These are phyloP conservation scores for Venturia effusa DNA, from an alignment of 2,329 filamentous ascomycete species.

Conservation along the genomic window DNA sequence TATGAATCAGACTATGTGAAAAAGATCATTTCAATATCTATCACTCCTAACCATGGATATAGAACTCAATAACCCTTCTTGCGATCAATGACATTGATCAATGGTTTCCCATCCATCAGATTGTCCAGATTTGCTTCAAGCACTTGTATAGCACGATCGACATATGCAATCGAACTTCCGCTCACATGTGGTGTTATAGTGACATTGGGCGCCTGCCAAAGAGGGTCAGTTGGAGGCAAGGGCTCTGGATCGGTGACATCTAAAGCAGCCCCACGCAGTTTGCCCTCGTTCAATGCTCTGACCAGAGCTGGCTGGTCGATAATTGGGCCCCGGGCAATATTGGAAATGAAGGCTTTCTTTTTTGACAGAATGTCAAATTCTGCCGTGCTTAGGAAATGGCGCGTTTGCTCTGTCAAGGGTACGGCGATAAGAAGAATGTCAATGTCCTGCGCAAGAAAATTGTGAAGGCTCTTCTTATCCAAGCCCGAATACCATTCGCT, in stretches of 20 bases:
- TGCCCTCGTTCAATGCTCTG: constrained; percentile 45
- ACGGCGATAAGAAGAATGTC: constrained; percentile 47
- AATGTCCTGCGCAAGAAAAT: constrained; percentile 44
- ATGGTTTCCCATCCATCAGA: constrained; percentile 38
- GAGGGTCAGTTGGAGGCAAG: constrained; percentile 52
- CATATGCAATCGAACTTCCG: constrained; percentile 43
- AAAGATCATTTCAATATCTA: no score
- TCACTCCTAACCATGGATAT: not conserved
- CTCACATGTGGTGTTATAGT: constrained; percentile 60
- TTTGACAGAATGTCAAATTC: constrained; percentile 46
- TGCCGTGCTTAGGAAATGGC: constrained; percentile 39
- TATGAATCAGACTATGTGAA: no score
- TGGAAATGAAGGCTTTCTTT: constrained; percentile 50
- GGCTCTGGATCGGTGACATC: constrained; percentile 77
- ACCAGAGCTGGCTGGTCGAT: constrained; percentile 53
- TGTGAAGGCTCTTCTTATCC: constrained; percentile 38
- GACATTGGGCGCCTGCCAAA: constrained; percentile 61
- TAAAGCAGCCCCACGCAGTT: constrained; percentile 56
- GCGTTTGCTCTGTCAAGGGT: constrained; percentile 45
- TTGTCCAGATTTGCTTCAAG: constrained; percentile 46
- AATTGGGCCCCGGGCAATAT: constrained; percentile 58
- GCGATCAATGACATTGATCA: constrained; percentile 53
- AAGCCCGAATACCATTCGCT: constrained; percentile 46
- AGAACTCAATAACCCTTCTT: constrained; percentile 46
- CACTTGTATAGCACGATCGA: constrained; percentile 46